Evolutionary conservation across 192 early-diverging fungal genomes (phyloP).

Genomic region (Allomyces macrogynus): DNA sequence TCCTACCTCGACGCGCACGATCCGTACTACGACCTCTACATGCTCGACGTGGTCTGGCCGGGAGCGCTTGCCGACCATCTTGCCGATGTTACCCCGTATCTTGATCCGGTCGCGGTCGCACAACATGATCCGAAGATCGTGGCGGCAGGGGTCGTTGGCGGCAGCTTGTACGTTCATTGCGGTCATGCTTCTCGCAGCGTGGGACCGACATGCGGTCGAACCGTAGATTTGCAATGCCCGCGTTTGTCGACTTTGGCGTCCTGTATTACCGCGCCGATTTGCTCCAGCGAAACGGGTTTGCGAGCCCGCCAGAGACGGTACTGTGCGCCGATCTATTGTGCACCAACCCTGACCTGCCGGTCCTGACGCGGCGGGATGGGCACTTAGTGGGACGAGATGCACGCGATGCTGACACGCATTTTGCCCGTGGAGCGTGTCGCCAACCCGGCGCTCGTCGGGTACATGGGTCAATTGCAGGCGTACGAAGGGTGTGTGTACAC

Average conservation of each 20-base stretch:
- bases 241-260: background rate
- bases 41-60: no score
- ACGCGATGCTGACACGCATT: background rate
- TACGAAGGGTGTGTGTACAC: background rate
- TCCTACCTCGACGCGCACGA: no score
- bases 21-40: no score
- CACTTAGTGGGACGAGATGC: background rate
- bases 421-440: background rate
- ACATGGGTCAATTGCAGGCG: background rate
- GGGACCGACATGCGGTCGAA: no score
- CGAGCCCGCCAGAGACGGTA: background rate
- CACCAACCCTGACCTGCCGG: background rate
- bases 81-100: no score
- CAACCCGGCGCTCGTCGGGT: background rate
- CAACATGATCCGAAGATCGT: no score
- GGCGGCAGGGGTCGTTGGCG: no score
- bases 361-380: background rate
- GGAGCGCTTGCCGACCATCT: no score
- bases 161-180: no score
- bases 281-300: background rate
- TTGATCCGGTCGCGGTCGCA: no score
- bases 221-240: background rate
- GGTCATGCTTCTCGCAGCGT: no score
- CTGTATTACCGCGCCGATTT: background rate
- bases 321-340: background rate